Evolutionary conservation across 208 protist genomes (phyloP), one percentile per base, ranked within the genome.

Genomic region (Leishmania turanica): DNA sequence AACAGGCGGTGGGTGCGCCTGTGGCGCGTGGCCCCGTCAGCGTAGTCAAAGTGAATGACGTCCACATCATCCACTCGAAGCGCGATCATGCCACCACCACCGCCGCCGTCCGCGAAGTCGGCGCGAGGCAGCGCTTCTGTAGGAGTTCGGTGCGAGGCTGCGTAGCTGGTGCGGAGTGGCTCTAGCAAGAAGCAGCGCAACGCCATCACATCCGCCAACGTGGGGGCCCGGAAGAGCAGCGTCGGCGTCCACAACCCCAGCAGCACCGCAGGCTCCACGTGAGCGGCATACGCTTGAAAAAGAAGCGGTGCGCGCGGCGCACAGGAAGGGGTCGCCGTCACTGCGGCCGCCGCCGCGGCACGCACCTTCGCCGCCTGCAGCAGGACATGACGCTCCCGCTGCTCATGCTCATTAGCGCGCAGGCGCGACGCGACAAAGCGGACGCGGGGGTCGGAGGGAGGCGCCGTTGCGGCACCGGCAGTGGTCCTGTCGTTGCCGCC

Each of bases 221-320:
- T 78, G 0, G 90, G 90, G 5, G 90, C 89, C 49, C 90, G 90
- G 53, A 95, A 93, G 19, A 92, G 83, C 62, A 92, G 84, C 34
- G 89, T 93, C 0, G 62, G 53, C 8, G 87, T 91, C 92, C 92
- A 95, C 56, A 42, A 69, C 1, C 92, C 92, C 40, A 90, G 76
- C 66, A 95, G 84, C 47, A 95, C 34, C 66, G 85, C 51, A 21
- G 92, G 88, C 78, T 95, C 92, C 62, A 84, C 75, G 68, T 88
- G 86, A 15, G 78, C 58, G 27, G 86, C 72, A 69, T 92, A 93
- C 40, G 54, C n/a, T 69, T 91, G 84, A 6, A 37, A 31, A 37
- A 66, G n/a, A 37, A 66, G 60, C 11, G 60, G 60, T 31, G 56
- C 56, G 17, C 7, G 56, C 3, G 56, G 56, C 24, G 24, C 56